Evolutionary conservation across 805 yeast species (phyloP).

Genomic region (Danielozyma ontarioensis): DNA sequence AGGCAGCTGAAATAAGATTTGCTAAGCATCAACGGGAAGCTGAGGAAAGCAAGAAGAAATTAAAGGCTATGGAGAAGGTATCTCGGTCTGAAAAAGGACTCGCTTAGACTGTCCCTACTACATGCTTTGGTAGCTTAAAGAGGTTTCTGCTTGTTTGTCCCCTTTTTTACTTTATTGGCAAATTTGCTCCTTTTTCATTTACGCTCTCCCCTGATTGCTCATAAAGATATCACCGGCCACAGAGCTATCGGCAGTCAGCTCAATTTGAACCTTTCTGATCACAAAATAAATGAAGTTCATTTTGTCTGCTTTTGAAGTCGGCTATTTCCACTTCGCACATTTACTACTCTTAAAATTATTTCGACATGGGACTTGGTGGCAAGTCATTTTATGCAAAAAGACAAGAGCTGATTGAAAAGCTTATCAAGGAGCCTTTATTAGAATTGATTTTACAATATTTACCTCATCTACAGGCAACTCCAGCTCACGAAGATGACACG

Average conservation of each 20-base stretch:
- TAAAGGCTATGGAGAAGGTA: constrained; percentile 25
- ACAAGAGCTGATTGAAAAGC: constrained; percentile 13
- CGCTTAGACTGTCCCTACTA: constrained; percentile 4
- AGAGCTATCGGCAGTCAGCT: too few relatives aligned
- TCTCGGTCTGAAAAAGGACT: constrained; percentile 31
- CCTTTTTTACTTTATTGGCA: too few relatives aligned
- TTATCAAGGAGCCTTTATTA: constrained; percentile 22
- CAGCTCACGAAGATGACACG: constrained; percentile 16
- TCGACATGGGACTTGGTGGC: not conserved
- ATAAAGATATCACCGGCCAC: too few relatives aligned
- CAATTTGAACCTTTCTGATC: too few relatives aligned
- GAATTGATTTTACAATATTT: constrained; percentile 22
- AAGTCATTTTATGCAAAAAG: constrained; percentile 25
- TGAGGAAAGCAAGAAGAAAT: constrained; percentile 22
- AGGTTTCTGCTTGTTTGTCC: too few relatives aligned
- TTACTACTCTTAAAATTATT: not conserved
- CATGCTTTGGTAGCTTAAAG: too few relatives aligned
- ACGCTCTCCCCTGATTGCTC: too few relatives aligned
- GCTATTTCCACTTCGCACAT: too few relatives aligned
- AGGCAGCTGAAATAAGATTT: constrained; percentile 35
- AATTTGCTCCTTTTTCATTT: too few relatives aligned
- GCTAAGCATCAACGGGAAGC: constrained; percentile 21
- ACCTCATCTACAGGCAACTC: constrained; percentile 27
- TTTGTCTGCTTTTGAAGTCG: too few relatives aligned
- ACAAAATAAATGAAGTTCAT: too few relatives aligned